Evolutionary conservation across 169 alveolate genomes (phyloP).

Genomic region (Eimeria acervulina): DNA sequence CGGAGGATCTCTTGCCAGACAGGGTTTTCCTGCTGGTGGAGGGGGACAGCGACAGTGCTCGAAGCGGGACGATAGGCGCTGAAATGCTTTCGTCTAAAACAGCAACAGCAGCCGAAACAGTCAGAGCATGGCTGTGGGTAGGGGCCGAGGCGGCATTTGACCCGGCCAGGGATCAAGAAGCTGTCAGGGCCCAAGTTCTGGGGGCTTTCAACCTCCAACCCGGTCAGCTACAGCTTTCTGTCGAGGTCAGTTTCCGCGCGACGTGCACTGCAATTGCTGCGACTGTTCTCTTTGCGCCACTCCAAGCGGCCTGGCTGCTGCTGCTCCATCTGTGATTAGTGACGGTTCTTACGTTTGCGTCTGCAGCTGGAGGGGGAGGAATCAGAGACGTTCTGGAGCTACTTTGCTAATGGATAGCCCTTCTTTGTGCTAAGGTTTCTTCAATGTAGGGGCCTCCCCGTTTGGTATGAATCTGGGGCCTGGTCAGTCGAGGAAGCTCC

Average conservation of each 20-base stretch:
- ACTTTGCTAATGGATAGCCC: constrained; percentile 65
- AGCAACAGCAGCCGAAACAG: not conserved
- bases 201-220: constrained; percentile 41
- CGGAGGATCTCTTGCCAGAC: constrained; percentile 56
- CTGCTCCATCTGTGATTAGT: not conserved
- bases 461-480: not conserved
- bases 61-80: not conserved
- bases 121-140: constrained; percentile 66
- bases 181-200: not conserved
- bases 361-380: constrained; percentile 75
- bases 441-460: not conserved
- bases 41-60: not conserved
- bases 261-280: not conserved
- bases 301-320: not conserved
- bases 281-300: not conserved
- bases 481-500: not conserved
- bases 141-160: constrained; percentile 39
- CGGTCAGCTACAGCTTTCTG: constrained; percentile 39
- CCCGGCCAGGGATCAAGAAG: constrained; percentile 25
- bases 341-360: not conserved
- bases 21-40: constrained; percentile 33
- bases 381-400: constrained; percentile 70
- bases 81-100: not conserved
- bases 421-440: not conserved
- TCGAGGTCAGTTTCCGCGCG: constrained; percentile 47